A percentile compares a stretch with the other conserved stretches of the same genome.
Conservation (phyloP, 345 rosid species). For the Lepidium sativum region DNA sequence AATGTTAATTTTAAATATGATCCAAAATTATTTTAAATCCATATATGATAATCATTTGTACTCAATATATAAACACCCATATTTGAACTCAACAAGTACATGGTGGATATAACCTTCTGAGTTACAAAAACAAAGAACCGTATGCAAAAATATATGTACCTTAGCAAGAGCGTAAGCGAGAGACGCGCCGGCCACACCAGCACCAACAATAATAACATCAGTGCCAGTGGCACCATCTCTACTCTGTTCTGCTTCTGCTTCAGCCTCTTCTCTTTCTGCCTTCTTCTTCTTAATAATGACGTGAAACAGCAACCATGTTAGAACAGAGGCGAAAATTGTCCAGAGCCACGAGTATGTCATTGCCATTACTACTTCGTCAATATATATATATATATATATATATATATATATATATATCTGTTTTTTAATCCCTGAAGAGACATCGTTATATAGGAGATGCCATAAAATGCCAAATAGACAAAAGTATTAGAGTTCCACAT, state of each 20-base stretch:
- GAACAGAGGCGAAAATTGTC: conserved; percentile 9
- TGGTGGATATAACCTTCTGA: not conserved
- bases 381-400: too few relatives aligned
- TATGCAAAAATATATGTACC: conserved; percentile 20
- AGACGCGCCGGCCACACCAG: conserved; percentile 58
- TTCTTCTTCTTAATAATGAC: conserved; percentile 6
- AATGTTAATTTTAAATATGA: not conserved
- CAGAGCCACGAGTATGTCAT: conserved; percentile 8
- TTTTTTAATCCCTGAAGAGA: not conserved
- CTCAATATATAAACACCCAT: not conserved
- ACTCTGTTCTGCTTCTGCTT: not conserved
- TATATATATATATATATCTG: not conserved
- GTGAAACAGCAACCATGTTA: conserved; percentile 13
- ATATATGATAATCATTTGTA: too few relatives aligned
- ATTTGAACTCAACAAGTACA: not conserved
- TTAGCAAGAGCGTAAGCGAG: conserved; percentile 56
- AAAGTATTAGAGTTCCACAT: not conserved
- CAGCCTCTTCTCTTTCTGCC: not conserved
- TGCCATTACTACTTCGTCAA: not conserved
- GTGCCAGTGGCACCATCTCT: conserved; percentile 11
- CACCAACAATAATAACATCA: conserved; percentile 59
- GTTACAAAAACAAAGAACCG: not conserved
- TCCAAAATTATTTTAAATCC: too few relatives aligned
- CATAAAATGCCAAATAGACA: not conserved
- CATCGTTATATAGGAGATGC: not conserved